Conservation (phyloP, 768 basidiomycete genomes). For the Boletus subcaerulescens region DNA sequence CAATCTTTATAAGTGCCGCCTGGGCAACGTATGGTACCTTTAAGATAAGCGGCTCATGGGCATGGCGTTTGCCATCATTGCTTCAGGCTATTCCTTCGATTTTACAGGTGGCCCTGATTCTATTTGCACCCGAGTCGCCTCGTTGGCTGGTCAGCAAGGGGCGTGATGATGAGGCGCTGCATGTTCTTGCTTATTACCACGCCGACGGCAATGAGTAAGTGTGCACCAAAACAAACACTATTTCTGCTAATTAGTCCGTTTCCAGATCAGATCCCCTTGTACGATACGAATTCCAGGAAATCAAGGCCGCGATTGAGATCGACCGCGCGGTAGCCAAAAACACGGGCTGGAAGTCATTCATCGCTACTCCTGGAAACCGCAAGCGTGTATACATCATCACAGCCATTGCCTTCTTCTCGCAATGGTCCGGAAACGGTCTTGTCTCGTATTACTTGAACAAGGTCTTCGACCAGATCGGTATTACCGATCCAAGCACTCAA, state of each 20-base stretch:
- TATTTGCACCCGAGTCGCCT: constrained; percentile 78
- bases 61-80: constrained; percentile 80
- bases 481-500: constrained; percentile 57
- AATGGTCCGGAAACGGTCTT: constrained; percentile 85
- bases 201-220: constrained; percentile 65
- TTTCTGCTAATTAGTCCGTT: not conserved
- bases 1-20: constrained; percentile 49
- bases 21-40: constrained; percentile 85
- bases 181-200: constrained; percentile 79
- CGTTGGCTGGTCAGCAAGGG: constrained; percentile 81
- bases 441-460: constrained; percentile 79
- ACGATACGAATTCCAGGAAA: constrained; percentile 74
- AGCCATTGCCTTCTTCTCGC: constrained; percentile 79
- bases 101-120: constrained; percentile 62
- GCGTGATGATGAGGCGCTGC: constrained; percentile 61
- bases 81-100: constrained; percentile 70
- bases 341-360: constrained; percentile 67
- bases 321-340: constrained; percentile 58
- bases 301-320: constrained; percentile 71
- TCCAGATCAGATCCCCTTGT: constrained; percentile 61
- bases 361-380: constrained; percentile 66
- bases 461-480: constrained; percentile 67
- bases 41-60: constrained; percentile 62
- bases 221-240: not conserved
- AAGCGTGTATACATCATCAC: constrained; percentile 75